Percentiles rank a stretch among this genome's conserved stretches.
phyloP scores from a whole-genome alignment of 108 stramenopile genomes.

The Stephanodiscus triporus region DNA sequence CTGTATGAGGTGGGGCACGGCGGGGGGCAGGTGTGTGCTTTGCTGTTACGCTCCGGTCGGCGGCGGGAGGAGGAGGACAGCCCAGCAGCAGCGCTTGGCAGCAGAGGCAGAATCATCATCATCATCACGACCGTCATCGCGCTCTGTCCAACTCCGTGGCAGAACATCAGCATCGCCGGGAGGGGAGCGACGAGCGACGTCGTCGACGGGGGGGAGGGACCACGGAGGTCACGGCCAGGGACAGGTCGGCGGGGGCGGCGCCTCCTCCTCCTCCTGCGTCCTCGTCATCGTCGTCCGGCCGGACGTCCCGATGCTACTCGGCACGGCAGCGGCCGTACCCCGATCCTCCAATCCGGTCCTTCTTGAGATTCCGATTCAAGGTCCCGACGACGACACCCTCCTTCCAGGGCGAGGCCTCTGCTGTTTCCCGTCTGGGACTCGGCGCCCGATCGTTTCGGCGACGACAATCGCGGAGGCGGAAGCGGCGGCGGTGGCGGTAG shows the following conservation, averaged over 20 bases:
- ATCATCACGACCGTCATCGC: neutral
- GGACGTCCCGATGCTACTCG: constrained; percentile 80
- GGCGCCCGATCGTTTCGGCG: constrained; percentile 34
- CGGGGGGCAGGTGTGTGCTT: too few relatives aligned
- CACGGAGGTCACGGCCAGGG: neutral
- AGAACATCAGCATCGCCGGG: neutral
- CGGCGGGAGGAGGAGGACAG: neutral
- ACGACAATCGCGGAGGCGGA: too few relatives aligned
- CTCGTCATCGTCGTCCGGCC: neutral
- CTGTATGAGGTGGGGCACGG: constrained; percentile 73
- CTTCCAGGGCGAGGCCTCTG: constrained; percentile 95
- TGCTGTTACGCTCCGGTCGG: too few relatives aligned
- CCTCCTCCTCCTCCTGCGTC: too few relatives aligned
- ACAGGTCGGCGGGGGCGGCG: constrained; percentile 1
- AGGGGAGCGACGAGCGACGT: too few relatives aligned
- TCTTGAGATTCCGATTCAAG: constrained; percentile 94
- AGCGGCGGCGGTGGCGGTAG: constrained; percentile 40
- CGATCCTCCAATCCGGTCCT: constrained; percentile 83
- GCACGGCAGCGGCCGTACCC: constrained; percentile 76
- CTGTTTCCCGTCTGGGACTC: constrained; percentile 92
- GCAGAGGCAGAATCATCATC: neutral
- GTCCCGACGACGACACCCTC: constrained; percentile 94
- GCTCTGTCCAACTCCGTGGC: neutral
- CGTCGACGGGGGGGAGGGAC: neutral
- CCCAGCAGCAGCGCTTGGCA: neutral